A percentile compares a stretch with the other conserved stretches of the same genome.
Conservation (phyloP, 2,329 filamentous ascomycete genomes). For the Coniochaeta ligniaria region DNA sequence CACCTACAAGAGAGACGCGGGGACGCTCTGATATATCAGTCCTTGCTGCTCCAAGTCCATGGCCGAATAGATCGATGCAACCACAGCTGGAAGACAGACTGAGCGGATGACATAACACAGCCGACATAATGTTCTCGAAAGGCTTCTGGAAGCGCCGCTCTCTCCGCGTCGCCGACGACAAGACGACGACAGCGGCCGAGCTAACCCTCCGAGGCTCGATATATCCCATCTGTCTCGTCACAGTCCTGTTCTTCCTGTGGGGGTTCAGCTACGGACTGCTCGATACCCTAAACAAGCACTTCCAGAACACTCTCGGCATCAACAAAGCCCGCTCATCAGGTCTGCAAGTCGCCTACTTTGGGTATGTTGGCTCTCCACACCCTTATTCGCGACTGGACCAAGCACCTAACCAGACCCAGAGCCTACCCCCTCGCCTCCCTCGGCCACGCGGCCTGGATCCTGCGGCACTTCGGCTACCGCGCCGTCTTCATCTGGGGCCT, state of each 20-base stretch:
- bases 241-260: constrained; percentile 59
- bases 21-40: not conserved
- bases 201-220: constrained; percentile 61
- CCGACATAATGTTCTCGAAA: constrained; percentile 31
- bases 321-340: constrained; percentile 51
- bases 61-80: too few relatives aligned
- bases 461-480: constrained; percentile 57
- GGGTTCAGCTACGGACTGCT: constrained; percentile 51
- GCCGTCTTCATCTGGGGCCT: constrained; percentile 63
- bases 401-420: too few relatives aligned
- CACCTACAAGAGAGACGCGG: not conserved
- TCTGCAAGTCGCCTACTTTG: constrained; percentile 59
- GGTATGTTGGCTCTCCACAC: constrained; percentile 27
- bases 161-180: constrained; percentile 33
- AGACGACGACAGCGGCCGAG: constrained; percentile 37
- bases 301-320: constrained; percentile 48
- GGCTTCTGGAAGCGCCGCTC: constrained; percentile 37
- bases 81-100: too few relatives aligned
- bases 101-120: not conserved
- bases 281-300: constrained; percentile 47
- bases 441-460: constrained; percentile 58
- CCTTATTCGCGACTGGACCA: not conserved
- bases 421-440: constrained; percentile 65
- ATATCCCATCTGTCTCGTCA: constrained; percentile 59
- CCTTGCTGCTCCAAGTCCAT: not conserved